A percentile compares a stretch with the other conserved stretches of the same genome.
Evolutionary conservation across 2,329 filamentous ascomycete genomes (phyloP).

Genomic region (Dendryphion nanum): DNA sequence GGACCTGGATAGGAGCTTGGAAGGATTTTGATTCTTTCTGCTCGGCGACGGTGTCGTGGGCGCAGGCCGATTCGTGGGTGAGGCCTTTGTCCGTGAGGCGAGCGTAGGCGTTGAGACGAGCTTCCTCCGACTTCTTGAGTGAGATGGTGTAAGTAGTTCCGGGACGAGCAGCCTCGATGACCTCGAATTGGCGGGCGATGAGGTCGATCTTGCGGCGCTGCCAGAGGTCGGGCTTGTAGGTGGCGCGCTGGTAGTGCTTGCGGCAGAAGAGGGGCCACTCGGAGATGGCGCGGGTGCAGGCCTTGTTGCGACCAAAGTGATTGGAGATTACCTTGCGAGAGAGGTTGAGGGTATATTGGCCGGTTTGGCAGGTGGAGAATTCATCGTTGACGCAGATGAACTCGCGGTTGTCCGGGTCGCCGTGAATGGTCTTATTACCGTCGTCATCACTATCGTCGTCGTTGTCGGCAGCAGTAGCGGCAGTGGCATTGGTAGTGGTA

Average conservation of each 20-base stretch:
- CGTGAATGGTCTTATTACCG: too few relatives aligned
- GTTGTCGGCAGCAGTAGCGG: too few relatives aligned
- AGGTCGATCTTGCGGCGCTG: constrained; percentile 33
- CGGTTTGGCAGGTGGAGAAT: constrained; percentile 28
- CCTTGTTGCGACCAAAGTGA: constrained; percentile 42
- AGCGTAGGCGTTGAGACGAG: constrained; percentile 29
- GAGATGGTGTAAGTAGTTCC: constrained; percentile 31
- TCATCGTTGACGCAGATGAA: constrained; percentile 34
- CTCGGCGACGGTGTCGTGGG: constrained; percentile 7
- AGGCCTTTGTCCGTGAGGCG: constrained; percentile 19
- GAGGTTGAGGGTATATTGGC: constrained; percentile 31
- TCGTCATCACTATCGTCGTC: too few relatives aligned
- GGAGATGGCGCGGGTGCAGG: constrained; percentile 28
- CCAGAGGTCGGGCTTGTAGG: constrained; percentile 37
- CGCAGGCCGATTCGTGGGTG: constrained; percentile 8
- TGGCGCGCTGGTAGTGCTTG: constrained; percentile 42
- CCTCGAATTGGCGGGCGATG: constrained; percentile 32
- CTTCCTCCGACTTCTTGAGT: constrained; percentile 37
- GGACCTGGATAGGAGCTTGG: constrained; percentile 33
- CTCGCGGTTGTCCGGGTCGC: constrained; percentile 20
- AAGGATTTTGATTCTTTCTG: constrained; percentile 19
- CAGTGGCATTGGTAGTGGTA: too few relatives aligned
- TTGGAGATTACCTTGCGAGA: constrained; percentile 41
- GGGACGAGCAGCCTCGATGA: constrained; percentile 28
- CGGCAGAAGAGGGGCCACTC: constrained; percentile 38